Conservation (phyloP, 2,329 filamentous ascomycete species). For the Penicillium sp. region DNA sequence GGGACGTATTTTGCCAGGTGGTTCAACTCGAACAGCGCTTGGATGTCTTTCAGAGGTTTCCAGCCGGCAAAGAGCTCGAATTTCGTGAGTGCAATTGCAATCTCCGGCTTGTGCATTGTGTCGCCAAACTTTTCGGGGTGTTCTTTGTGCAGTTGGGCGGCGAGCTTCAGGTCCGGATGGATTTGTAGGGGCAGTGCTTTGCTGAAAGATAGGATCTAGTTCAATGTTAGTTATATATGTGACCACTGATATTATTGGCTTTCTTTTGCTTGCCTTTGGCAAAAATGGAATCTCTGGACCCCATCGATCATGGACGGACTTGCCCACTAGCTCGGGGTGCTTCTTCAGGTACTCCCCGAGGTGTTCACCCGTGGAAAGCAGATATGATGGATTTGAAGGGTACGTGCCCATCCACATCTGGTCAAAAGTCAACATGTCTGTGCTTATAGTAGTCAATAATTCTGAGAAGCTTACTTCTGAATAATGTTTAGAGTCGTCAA, state of each 20-base stretch:
- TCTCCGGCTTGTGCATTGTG: slow-evolving; percentile 76
- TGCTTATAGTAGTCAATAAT: neutral
- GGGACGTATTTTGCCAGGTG: slow-evolving; percentile 57
- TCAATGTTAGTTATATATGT: neutral
- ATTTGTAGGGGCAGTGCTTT: slow-evolving; percentile 74
- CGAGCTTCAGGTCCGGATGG: slow-evolving; percentile 68
- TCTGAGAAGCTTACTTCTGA: slow-evolving; percentile 49
- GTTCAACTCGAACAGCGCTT: slow-evolving; percentile 55
- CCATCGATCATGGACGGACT: slow-evolving; percentile 59
- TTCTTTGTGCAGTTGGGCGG: slow-evolving; percentile 60
- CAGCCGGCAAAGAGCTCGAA: slow-evolving; percentile 77
- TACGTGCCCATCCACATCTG: slow-evolving; percentile 76
- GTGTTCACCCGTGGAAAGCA: slow-evolving; percentile 61
- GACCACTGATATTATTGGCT: neutral
- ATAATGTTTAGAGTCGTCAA: slow-evolving; percentile 64
- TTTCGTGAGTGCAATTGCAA: slow-evolving; percentile 66
- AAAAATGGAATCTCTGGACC: slow-evolving; percentile 68
- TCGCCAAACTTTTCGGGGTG: slow-evolving; percentile 68
- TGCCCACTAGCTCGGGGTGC: slow-evolving; percentile 62
- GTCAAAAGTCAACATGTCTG: neutral
- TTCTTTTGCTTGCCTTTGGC: slow-evolving; percentile 56
- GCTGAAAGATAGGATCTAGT: slow-evolving; percentile 65
- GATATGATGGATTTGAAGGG: slow-evolving; percentile 64
- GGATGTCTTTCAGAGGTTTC: slow-evolving; percentile 63
- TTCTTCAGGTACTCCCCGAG: slow-evolving; percentile 65